Evolutionary conservation across 2,329 filamentous ascomycete genomes (phyloP).

Genomic region (Aspergillus nomiae): DNA sequence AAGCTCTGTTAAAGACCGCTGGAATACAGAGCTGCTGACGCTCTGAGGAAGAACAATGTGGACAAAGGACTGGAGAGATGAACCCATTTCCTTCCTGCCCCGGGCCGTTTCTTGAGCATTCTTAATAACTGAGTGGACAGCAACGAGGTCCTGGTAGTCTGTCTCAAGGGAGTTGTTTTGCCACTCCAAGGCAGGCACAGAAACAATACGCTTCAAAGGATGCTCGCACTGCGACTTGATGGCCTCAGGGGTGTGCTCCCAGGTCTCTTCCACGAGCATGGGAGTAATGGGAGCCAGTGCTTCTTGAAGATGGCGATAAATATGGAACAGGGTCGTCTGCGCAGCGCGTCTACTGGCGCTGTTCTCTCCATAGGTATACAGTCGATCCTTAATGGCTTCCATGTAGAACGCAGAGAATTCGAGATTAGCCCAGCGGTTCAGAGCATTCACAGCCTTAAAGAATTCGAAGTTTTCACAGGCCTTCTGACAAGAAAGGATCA

Average conservation of each 20-base stretch:
- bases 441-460: slow-evolving; percentile 69
- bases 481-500: slow-evolving; percentile 64
- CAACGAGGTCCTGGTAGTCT: slow-evolving; percentile 44
- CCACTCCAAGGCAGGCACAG: slow-evolving; percentile 36
- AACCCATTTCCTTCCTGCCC: slow-evolving; percentile 71
- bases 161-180: slow-evolving; percentile 52
- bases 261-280: slow-evolving; percentile 82
- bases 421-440: slow-evolving; percentile 79
- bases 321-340: slow-evolving; percentile 59
- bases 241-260: slow-evolving; percentile 71
- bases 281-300: slow-evolving; percentile 83
- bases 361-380: slow-evolving; percentile 78
- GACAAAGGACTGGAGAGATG: slow-evolving; percentile 77
- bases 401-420: slow-evolving; percentile 94
- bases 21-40: slow-evolving; percentile 26
- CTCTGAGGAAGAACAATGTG: slow-evolving; percentile 33
- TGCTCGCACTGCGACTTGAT: slow-evolving; percentile 57
- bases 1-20: slow-evolving; percentile 51
- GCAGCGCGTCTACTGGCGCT: slow-evolving; percentile 61
- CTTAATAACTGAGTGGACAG: slow-evolving; percentile 70
- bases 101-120: slow-evolving; percentile 73
- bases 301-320: slow-evolving; percentile 72
- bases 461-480: slow-evolving; percentile 77
- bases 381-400: slow-evolving; percentile 84
- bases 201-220: slow-evolving; percentile 45